These are phyloP conservation scores for thale cress (Arabidopsis thaliana) DNA, from an alignment of 345 rosid species.

Conservation along the genomic window TAIR10.1 NC_003076.8:26953001-26953500, in stretches of 20 bases:
- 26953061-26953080: constrained; percentile 74
- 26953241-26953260: neutral
- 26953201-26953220: constrained; percentile 10
- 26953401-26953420: constrained; percentile 1
- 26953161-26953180: constrained; percentile 62
- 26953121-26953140: constrained; percentile 79
- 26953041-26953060: constrained; percentile 89
- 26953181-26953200: constrained; percentile 74
- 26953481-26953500: constrained; percentile 75
- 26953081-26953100: constrained; percentile 89
- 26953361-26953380: constrained; percentile 74
- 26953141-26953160: constrained; percentile 79
- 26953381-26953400: constrained; percentile 6
- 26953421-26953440: neutral
- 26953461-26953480: constrained; percentile 54
- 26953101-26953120: constrained; percentile 72
- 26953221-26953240: constrained; percentile 5
- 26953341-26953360: constrained; percentile 77
- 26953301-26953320: constrained; percentile 82
- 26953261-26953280: neutral
- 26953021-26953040: constrained; percentile 83
- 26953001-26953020: constrained; percentile 73
- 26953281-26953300: constrained; percentile 92
- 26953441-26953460: constrained; percentile 47
- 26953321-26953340: constrained; percentile 67